Evolutionary conservation across 129 eudicot genomes (phyloP), one percentile per base, ranked within the genome.

Genomic region (Mikania micrantha): DNA sequence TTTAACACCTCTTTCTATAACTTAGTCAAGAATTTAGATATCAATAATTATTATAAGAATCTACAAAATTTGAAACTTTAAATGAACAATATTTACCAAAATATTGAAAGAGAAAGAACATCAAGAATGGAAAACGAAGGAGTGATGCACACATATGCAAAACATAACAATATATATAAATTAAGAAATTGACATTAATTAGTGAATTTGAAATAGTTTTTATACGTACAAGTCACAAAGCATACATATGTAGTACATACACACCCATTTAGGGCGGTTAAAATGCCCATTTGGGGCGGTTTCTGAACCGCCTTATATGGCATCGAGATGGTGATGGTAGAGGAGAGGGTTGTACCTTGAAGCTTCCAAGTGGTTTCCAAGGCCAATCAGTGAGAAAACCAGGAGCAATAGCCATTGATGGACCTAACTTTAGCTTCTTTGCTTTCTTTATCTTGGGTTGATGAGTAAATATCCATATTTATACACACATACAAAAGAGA

Each of bases 351-450:
- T 54, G 50, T 81, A 85, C 91, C 91, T 85, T 85, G 61, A 79
- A 85, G 58, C 69, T 79, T 42, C 91, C 91, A 27, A 85, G 91
- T 45, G 57, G 78, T 63, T 78, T 85, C 91, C 91, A 85, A 66
- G 91, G 91, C 91, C 91, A 85, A 11, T 82, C 81, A 39, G 91
- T 82, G 71, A 85, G 85, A 12, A 85, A 32, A 25, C 91, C 91
- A 27, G 88, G 91, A 16, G 64, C 80, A 29, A 83, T 22, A 48
- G 91, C 91, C 91, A 85, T 82, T 66, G 57, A 58, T 67, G 52
- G 12, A 39, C 66, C 34, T 32, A 29, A 21, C 74, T 69, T 56
- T 49, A 32, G 2, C 28, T 24, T 53, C n/a, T n/a, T n/a, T n/a
- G n/a, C n/a, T n/a, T n/a, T 53, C 16, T 53, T 53, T 24, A 24